Conservation (phyloP, 768 basidiomycete genomes). For the Leucocoprinus birnbaumii region DNA sequence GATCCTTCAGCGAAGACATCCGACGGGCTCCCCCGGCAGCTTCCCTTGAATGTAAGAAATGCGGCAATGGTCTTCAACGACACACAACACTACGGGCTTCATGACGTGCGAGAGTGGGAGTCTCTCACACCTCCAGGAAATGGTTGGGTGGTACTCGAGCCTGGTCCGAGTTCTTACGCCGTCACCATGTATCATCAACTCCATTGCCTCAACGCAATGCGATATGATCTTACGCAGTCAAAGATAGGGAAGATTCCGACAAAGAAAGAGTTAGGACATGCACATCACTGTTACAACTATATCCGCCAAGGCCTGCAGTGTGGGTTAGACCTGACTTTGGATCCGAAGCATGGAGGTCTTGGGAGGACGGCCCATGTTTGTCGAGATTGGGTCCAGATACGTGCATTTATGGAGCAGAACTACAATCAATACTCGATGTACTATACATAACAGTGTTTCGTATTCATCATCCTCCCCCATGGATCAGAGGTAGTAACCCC, state of each 20-base stretch:
- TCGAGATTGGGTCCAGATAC: constrained; percentile 11
- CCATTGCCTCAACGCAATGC: constrained; percentile 16
- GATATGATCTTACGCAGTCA: constrained; percentile 14
- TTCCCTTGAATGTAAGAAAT: constrained; percentile 9
- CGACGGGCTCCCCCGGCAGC: constrained; percentile 7
- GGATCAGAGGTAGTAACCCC: no score
- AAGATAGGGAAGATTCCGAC: constrained; percentile 11
- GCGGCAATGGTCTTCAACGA: constrained; percentile 12
- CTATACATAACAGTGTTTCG: not conserved
- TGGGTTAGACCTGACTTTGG: constrained; percentile 9
- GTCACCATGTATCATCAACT: constrained; percentile 18
- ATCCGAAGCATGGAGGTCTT: not conserved
- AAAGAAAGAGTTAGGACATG: constrained; percentile 8
- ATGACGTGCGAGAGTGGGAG: constrained; percentile 15
- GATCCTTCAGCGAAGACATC: not conserved
- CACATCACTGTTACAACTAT: constrained; percentile 14
- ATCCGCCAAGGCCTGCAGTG: constrained; percentile 10
- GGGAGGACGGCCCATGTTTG: constrained; percentile 8
- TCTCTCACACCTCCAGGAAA: constrained; percentile 12
- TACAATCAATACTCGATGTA: not conserved
- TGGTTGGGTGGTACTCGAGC: constrained; percentile 13
- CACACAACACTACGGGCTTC: constrained; percentile 12
- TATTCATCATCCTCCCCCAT: no score
- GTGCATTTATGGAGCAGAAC: constrained; percentile 12
- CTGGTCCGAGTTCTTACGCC: constrained; percentile 10